Percentiles rank a stretch among this genome's conserved stretches.
Evolutionary conservation across 345 rosid species (phyloP).

Genomic region (Theobroma cacao): DNA sequence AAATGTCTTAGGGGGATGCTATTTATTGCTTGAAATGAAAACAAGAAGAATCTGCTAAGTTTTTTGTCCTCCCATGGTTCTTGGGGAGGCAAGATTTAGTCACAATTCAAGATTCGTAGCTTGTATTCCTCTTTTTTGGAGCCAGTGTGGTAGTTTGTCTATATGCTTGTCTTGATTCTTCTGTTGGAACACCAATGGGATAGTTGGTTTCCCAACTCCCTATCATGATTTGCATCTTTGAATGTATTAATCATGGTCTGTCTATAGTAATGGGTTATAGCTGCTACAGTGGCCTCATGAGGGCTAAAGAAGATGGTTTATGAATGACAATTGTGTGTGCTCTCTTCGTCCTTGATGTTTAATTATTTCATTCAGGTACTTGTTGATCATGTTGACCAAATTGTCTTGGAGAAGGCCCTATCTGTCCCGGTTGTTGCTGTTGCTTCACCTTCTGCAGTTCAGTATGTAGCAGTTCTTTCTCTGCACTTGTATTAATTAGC

Average conservation of each 20-base stretch:
- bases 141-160: not conserved
- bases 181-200: not conserved
- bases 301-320: not conserved
- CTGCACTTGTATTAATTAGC: not conserved
- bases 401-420: conserved; percentile 58
- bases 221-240: no score
- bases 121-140: not conserved
- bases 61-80: not conserved
- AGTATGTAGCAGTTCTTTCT: conserved; percentile 36
- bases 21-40: not conserved
- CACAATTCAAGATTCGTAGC: not conserved
- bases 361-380: conserved; percentile 51
- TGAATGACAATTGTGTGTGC: not conserved
- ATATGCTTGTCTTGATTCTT: not conserved
- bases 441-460: conserved; percentile 90
- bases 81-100: not conserved
- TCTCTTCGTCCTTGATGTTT: conserved; percentile 18
- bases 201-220: not conserved
- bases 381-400: conserved; percentile 60
- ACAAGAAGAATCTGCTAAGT: not conserved
- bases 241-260: no score
- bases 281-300: not conserved
- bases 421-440: conserved; percentile 76
- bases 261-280: no score
- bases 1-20: not conserved